Conservation (phyloP, 805 yeast genomes). For the Candida railenensis region DNA sequence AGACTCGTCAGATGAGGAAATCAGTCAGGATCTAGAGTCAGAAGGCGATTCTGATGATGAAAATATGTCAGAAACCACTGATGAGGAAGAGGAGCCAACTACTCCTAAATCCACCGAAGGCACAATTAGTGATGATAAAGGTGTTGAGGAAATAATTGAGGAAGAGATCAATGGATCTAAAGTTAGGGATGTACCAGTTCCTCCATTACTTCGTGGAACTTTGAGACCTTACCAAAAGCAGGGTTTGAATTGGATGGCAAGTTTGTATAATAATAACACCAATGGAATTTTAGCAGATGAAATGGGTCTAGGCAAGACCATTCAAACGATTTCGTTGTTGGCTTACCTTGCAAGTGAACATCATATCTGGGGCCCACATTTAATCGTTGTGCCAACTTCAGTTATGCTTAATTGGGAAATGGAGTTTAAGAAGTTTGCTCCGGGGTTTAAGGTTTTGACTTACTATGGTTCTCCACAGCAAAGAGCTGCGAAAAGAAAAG, state of each 20-base stretch:
- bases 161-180: slow-evolving; percentile 42
- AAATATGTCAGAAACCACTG: slow-evolving; percentile 17
- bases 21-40: slow-evolving; percentile 12
- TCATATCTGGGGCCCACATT: slow-evolving; percentile 96
- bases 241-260: slow-evolving; percentile 96
- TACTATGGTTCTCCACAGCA: slow-evolving; percentile 97
- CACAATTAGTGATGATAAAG: slow-evolving; percentile 7
- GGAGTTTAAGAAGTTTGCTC: slow-evolving; percentile 98
- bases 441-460: slow-evolving; percentile 93
- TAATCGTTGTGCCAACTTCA: slow-evolving; percentile 95
- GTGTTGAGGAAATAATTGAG: slow-evolving; percentile 13
- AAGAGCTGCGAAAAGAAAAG: slow-evolving; percentile 90
- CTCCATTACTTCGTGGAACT: slow-evolving; percentile 74
- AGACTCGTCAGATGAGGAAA: slow-evolving; percentile 14
- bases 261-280: slow-evolving; percentile 85
- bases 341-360: slow-evolving; percentile 91
- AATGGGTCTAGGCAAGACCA: slow-evolving; percentile 97
- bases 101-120: slow-evolving; percentile 23
- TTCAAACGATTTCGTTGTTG: slow-evolving; percentile 87
- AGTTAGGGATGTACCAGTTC: slow-evolving; percentile 69
- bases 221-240: slow-evolving; percentile 91
- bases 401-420: slow-evolving; percentile 99
- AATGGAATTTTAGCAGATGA: slow-evolving; percentile 98
- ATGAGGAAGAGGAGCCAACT: slow-evolving; percentile 30
- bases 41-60: slow-evolving; percentile 18